Conservation (phyloP, 106 monocot species). For the Ottelia alismoides region DNA sequence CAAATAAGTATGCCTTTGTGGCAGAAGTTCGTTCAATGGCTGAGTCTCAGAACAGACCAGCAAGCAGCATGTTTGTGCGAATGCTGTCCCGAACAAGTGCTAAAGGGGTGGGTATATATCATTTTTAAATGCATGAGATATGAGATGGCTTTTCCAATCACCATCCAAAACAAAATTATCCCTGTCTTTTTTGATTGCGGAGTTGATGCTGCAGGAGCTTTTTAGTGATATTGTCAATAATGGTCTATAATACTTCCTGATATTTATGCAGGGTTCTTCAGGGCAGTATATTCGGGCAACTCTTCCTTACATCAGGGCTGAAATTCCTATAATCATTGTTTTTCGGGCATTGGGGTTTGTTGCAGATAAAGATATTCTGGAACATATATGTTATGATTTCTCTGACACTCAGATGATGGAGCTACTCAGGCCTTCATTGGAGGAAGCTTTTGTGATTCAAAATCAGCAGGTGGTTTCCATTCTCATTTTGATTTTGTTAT, state of each 20-base stretch:
- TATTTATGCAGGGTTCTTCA: conserved; percentile 37
- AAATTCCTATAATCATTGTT: conserved; percentile 72
- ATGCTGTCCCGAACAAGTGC: conserved; percentile 78
- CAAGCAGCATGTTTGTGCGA: conserved; percentile 80
- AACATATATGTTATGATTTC: conserved; percentile 86
- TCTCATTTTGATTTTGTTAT: too few relatives aligned
- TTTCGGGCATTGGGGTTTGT: conserved; percentile 74
- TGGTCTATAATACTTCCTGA: too few relatives aligned
- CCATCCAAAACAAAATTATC: neutral
- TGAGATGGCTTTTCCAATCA: neutral
- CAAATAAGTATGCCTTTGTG: conserved; percentile 79
- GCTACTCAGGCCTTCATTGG: conserved; percentile 59
- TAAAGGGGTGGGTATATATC: conserved; percentile 47
- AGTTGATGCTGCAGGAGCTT: too few relatives aligned
- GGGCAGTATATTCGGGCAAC: too few relatives aligned
- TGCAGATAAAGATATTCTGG: too few relatives aligned
- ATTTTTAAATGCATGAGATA: neutral
- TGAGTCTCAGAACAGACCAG: too few relatives aligned
- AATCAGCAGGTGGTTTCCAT: conserved; percentile 59
- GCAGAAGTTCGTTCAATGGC: too few relatives aligned
- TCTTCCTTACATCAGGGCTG: conserved; percentile 69
- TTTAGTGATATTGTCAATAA: too few relatives aligned
- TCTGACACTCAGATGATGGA: conserved; percentile 89
- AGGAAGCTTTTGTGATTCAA: conserved; percentile 87
- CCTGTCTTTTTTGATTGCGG: too few relatives aligned